Base-by-base conservation (phyloP, 768 basidiomycete species). In the Tylopilus vinaceipallidus region DNA sequence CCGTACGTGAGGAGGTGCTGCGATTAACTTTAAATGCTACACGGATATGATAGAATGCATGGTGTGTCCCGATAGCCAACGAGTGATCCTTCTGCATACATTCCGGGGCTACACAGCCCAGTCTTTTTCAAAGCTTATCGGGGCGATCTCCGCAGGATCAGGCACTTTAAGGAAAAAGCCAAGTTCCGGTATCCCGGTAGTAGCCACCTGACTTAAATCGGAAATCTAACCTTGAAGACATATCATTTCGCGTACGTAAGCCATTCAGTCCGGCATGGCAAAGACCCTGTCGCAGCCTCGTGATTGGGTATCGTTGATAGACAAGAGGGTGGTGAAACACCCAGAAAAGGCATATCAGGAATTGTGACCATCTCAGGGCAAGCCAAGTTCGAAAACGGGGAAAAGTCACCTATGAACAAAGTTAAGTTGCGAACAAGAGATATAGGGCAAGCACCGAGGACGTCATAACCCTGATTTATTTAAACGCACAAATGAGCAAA, bases 221-320 rank as follows among this genome's bases (percentile, higher is more conserved):
- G 42, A 52, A 64, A 67, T 63, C 45, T 65, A 66, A 67, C 64
- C 55, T 65, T 66, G 60, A 46, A 48, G 16, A 48, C 42, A 32
- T 44, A 42, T 47, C 56, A 41, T 48, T 57, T 44, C 36, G 29
- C 47, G 35, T 52, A 62, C 55, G 60, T 64, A 64, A 64, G 41
- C 27, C 37, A 35, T 57, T 52, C 44, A 42, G 44, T 61, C 38
- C 42, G 37, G 45, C 45, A 55, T 35, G 24, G 39, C 45, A 40
- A 42, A 52, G 42, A 55, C 59, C 57, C 47, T 58, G 45, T 43
- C 53, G 36, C 47, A 34, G 60, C 63, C 62, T 55, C 63, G 57
- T 54, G 53, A 38, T 43, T 33, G 11, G 47, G 24, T 26, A 24
- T 43, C 41, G 19, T 50, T 52, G 49, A 49, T 30, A 42, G 42